A percentile compares a stretch with the other conserved stretches of the same genome.
Conservation (phyloP, 2,329 filamentous ascomycete genomes). For the Sclerotinia minor region DNA sequence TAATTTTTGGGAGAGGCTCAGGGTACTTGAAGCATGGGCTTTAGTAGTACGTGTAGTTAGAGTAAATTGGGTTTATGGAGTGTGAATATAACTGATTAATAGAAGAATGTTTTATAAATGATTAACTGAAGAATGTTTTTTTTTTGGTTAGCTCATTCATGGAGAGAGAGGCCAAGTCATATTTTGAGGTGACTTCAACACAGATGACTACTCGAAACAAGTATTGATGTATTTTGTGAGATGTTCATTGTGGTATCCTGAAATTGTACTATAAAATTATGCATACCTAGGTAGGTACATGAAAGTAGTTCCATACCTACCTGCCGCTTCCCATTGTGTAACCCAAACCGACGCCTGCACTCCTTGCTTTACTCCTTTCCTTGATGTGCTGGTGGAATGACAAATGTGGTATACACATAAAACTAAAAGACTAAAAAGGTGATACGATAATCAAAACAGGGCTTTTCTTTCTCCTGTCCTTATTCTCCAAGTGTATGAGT, state of each 20-base stretch:
- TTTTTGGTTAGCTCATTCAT: not conserved
- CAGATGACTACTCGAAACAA: not conserved
- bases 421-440: constrained; percentile 13
- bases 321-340: not conserved
- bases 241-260: constrained; percentile 4
- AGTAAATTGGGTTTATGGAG: constrained; percentile 11
- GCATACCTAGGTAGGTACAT: constrained; percentile 18
- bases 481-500: not conserved
- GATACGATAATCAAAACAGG: constrained; percentile 12
- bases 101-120: not conserved
- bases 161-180: not conserved
- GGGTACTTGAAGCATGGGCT: not conserved
- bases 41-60: constrained; percentile 24
- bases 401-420: constrained; percentile 5
- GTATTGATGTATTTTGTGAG: not conserved
- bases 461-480: constrained; percentile 9
- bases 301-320: constrained; percentile 9
- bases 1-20: constrained; percentile 4
- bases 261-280: constrained; percentile 19
- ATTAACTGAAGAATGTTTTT: not conserved
- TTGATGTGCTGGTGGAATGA: constrained; percentile 11
- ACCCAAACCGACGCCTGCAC: constrained; percentile 14
- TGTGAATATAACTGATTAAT: constrained; percentile 15
- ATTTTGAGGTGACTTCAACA: not conserved
- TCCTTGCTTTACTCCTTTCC: constrained; percentile 18